phyloP scores from a whole-genome alignment of 768 basidiomycete genomes.

The Crucibulum laeve region DNA sequence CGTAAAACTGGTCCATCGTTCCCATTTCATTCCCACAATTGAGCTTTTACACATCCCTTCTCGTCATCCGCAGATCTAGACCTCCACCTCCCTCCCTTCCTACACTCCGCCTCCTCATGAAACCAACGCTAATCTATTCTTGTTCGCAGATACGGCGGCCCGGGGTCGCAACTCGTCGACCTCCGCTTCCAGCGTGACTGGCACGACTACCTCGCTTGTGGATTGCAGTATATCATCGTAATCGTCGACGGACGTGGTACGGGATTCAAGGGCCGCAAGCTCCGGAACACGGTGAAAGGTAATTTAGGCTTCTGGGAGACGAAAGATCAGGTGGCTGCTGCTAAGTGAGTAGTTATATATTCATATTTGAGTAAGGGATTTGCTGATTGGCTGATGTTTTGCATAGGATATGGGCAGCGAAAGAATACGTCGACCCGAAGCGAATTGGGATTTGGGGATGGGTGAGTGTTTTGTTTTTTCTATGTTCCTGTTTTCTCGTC shows the following conservation, averaged over 20 bases:
- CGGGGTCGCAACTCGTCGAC: conserved; percentile 76
- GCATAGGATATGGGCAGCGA: conserved; percentile 73
- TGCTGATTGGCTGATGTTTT: conserved; percentile 1
- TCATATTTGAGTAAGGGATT: conserved; percentile 2
- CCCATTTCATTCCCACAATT: too few species aligned
- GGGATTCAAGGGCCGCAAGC: conserved; percentile 78
- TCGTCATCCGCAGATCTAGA: too few species aligned
- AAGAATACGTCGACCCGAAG: conserved; percentile 82
- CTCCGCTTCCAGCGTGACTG: conserved; percentile 69
- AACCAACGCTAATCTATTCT: background rate
- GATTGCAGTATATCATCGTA: conserved; percentile 81
- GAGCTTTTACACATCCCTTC: too few species aligned
- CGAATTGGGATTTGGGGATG: conserved; percentile 98
- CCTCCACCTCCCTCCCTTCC: conserved; percentile 4
- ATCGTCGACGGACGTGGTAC: conserved; percentile 92
- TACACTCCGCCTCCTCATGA: background rate
- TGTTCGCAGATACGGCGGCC: conserved; percentile 78
- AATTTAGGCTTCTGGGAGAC: conserved; percentile 90
- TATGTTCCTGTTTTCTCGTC: background rate
- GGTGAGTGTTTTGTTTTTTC: conserved; percentile 45
- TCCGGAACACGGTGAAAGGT: conserved; percentile 85
- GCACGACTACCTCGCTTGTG: conserved; percentile 83
- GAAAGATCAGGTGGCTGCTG: conserved; percentile 84
- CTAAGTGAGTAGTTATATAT: conserved; percentile 48
- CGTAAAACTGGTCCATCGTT: too few species aligned